These are phyloP conservation scores for Aspergillus sp. DNA, from an alignment of 2,329 filamentous ascomycete genomes.

Conservation along the genomic window DNA sequence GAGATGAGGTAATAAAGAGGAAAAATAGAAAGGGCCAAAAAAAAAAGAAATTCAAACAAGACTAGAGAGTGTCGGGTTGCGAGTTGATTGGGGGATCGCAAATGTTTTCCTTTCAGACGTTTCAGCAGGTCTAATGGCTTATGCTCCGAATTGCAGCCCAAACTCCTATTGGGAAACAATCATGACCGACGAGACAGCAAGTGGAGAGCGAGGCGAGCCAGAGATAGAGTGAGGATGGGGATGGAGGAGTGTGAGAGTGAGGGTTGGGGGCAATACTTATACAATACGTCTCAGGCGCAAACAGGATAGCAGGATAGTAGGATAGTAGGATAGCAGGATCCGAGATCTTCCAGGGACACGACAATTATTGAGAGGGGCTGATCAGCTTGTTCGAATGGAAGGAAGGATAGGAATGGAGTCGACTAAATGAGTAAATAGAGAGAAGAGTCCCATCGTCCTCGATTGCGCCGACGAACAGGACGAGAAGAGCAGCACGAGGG, in stretches of 20 bases:
- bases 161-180: slow-evolving; percentile 9
- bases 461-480: too few species aligned
- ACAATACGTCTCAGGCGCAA: neutral
- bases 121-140: slow-evolving; percentile 5
- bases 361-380: neutral
- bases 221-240: slow-evolving; percentile 2
- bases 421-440: too few species aligned
- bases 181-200: slow-evolving; percentile 2
- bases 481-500: too few species aligned
- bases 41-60: neutral
- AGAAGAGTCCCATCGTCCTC: too few species aligned
- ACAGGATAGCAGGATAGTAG: neutral
- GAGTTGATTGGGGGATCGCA: neutral
- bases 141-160: slow-evolving; percentile 12
- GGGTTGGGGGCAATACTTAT: neutral
- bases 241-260: neutral
- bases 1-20: slow-evolving; percentile 6
- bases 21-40: neutral
- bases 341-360: neutral
- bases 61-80: neutral
- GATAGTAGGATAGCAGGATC: neutral
- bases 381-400: neutral
- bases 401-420: neutral
- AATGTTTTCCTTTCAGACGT: neutral
- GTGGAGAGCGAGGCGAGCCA: slow-evolving; percentile 1